Conservation (phyloP, 2,329 filamentous ascomycete genomes). For the Ophiosphaerella korrae region DNA sequence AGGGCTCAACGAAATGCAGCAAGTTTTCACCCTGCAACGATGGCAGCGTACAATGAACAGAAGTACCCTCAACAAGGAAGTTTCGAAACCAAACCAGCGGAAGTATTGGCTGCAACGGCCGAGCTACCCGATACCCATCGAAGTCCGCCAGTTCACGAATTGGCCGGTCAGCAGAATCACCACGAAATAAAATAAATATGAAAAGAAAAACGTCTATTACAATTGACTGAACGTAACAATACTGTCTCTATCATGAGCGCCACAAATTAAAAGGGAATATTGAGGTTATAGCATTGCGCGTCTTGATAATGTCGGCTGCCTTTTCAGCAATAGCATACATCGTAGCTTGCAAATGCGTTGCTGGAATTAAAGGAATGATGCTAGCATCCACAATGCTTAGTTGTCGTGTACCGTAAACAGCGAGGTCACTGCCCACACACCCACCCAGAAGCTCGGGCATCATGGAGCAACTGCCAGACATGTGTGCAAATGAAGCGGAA, state of each 20-base stretch:
- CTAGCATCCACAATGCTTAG: slow-evolving; percentile 41
- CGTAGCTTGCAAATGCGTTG: slow-evolving; percentile 34
- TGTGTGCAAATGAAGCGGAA: slow-evolving; percentile 30
- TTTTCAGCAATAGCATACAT: slow-evolving; percentile 43
- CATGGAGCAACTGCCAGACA: slow-evolving; percentile 34
- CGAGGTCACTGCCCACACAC: slow-evolving; percentile 28
- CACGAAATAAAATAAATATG: neutral
- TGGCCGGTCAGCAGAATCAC: no score
- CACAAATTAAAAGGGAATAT: neutral
- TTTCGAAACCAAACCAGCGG: no score
- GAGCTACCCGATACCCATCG: no score
- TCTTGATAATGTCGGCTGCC: slow-evolving; percentile 40
- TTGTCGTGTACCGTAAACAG: slow-evolving; percentile 30
- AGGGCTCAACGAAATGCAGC: neutral
- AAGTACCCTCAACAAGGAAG: no score
- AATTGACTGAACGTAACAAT: neutral
- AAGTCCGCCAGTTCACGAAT: no score
- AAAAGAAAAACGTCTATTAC: neutral
- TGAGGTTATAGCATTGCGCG: slow-evolving; percentile 4
- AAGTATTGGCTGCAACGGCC: no score
- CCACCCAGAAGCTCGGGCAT: slow-evolving; percentile 36
- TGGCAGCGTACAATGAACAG: no score
- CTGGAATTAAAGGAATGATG: slow-evolving; percentile 36
- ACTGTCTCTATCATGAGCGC: neutral
- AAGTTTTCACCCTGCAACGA: no score